Base-by-base conservation (phyloP, 805 yeast species). In the Hermanozyma aechmeae region DNA sequence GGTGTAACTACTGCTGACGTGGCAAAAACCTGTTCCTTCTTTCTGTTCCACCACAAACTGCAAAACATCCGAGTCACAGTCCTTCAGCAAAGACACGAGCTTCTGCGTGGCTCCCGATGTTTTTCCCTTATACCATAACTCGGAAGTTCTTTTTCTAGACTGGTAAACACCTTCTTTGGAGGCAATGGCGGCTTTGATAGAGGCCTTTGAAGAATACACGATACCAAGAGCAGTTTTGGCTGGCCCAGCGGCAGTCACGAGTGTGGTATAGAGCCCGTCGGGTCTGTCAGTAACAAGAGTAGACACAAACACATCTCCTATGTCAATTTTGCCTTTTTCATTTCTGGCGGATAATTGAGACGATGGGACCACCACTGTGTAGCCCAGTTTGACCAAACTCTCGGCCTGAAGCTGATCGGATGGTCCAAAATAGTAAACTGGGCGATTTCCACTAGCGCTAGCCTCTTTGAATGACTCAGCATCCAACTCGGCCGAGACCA, bases 91-190 rank as follows among this genome's bases (percentile, higher is more conserved):
- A 25, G 66, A 58, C 15, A 80, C 41, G 27, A 92, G 65, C 41
- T 67, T 66, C 59, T 92, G 98, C 2, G 93, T 83, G 29, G 95
- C 94, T 13, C 98, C 98, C n/a, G 95, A 81, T 2, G 96, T 83
- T 32, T 80, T 79, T 17, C 98, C 98, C 55, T 92, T 92, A 53
- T 78, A 81, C 98, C 98, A 92, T 34, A 92, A 68, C 25, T 94
- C 97, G 37, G 84, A 76, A 13, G 48, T 46, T 30, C 69, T 57
- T 46, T 80, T 77, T 45, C 98, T 78, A 6, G 96, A 84, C 55
- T 81, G 96, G 57, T 92, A 92, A 2, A 92, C 95, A 33, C 98
- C 98, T 7, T 83, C 75, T 28, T 73, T 70, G 14, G 83, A 79
- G 35, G 73, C 73, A 42, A 92, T 71, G 9, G 97, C 92, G 45